Conservation (phyloP, 352 stramenopile species). For the Phytophthora aleatoria region DNA sequence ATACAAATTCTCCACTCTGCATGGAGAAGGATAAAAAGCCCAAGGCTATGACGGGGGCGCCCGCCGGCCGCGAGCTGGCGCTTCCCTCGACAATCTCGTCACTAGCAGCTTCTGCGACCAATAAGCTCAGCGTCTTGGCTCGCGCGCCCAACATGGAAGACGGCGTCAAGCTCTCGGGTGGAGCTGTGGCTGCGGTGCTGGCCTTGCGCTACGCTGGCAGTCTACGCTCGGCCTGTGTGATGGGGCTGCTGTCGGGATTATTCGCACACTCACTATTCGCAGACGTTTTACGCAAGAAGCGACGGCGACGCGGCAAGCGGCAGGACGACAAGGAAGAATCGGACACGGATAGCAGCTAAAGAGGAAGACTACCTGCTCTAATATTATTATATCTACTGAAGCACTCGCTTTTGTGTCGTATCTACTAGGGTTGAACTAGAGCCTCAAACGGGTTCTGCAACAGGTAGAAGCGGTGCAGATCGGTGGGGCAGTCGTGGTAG, state of each 20-base stretch:
- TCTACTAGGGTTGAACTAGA: slow-evolving; percentile 25
- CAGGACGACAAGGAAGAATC: slow-evolving; percentile 19
- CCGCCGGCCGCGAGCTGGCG: slow-evolving; percentile 20
- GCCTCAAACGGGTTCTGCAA: slow-evolving; percentile 52
- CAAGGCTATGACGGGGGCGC: slow-evolving; percentile 9
- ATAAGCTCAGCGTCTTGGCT: slow-evolving; percentile 13
- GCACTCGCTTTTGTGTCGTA: slow-evolving; percentile 2
- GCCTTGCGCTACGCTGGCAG: slow-evolving; percentile 68
- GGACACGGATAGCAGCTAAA: slow-evolving; percentile 6
- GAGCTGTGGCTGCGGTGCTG: slow-evolving; percentile 58
- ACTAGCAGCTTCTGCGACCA: slow-evolving; percentile 16
- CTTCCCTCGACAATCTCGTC: slow-evolving; percentile 28
- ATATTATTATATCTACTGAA: slow-evolving; percentile 17
- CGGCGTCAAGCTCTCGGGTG: slow-evolving; percentile 61
- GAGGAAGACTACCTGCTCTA: neutral
- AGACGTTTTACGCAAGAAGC: slow-evolving; percentile 61
- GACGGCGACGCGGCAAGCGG: slow-evolving; percentile 17
- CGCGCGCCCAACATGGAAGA: slow-evolving; percentile 51
- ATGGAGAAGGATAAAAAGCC: slow-evolving; percentile 28
- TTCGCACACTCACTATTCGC: slow-evolving; percentile 77
- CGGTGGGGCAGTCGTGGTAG: slow-evolving; percentile 32
- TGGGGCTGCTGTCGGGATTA: slow-evolving; percentile 67
- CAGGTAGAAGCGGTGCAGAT: slow-evolving; percentile 40
- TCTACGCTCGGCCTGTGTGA: slow-evolving; percentile 58
- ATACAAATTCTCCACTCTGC: neutral